Base-by-base conservation (phyloP, 768 basidiomycete genomes). In the Mycena epipterygia region DNA sequence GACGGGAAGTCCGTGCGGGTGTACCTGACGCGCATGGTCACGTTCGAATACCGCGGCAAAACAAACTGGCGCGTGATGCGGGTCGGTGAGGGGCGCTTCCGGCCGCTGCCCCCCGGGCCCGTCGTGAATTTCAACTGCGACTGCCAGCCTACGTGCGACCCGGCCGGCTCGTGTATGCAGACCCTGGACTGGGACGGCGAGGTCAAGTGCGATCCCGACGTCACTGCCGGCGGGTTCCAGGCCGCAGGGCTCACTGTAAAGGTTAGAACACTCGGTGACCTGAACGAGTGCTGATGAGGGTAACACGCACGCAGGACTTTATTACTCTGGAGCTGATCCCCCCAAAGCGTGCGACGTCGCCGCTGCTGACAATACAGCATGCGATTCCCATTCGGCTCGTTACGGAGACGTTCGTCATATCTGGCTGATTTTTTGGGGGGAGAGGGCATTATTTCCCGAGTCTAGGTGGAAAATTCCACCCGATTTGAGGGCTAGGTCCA, bases 331-430 rank as follows among this genome's bases (percentile, higher is more conserved):
- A 67, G 27, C 32, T 72, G 0, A 29, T 51, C 9, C 66, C 66
- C 0, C 66, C 61, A 1, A 44, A 64, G 2, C 17, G 42, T 12
- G 32, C 8, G 32, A 13, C 46, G 21, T 67, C 71, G 23, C 48
- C 71, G 27, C 44, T 68, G 17, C 17, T 48, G 35, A 23, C 37
- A 0, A 27, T 71, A 3, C 64, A 62, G 48, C 65, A 71, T n/a
- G 60, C 53, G 1, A 51, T 71, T 19, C 60, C 70, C 19, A 63
- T 71, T 17, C 71, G 66, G 17, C 49, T 72, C 14, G 66, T 68
- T 37, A 72, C 71, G 25, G 62, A 72, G 25, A 46, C 59, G 1
- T 71, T 62, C 59, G 51, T 60, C n/a, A 32, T 4, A 19, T 37
- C 55, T 33, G 48, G 39, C 12, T 70, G 63, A 69, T 12, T 11